These are phyloP conservation scores for Hibiscus trionum DNA, from an alignment of 345 rosid genomes.

Conservation along the genomic window DNA sequence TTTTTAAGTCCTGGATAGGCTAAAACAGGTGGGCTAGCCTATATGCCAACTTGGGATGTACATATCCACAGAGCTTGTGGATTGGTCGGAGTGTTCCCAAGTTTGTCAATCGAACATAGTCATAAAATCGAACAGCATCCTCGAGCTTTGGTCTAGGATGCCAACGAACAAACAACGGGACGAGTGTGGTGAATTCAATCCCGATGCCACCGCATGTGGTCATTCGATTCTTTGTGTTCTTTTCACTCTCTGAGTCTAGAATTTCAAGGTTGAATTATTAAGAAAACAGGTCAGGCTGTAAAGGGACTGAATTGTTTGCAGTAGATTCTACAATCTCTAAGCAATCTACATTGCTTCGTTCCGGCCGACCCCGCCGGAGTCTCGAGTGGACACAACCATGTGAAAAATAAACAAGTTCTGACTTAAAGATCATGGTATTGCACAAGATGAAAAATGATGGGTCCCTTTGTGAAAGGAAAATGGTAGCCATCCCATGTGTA, in stretches of 20 bases:
- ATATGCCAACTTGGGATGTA: too few species aligned
- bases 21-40: too few species aligned
- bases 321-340: background rate
- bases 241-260: too few species aligned
- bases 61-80: too few species aligned
- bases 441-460: background rate
- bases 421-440: background rate
- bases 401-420: slow-evolving; percentile 1
- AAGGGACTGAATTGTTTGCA: background rate
- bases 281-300: background rate
- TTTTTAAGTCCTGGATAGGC: too few species aligned
- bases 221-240: too few species aligned
- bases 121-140: background rate
- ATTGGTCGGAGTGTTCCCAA: background rate
- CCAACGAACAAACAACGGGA: too few species aligned
- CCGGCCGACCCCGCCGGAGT: background rate
- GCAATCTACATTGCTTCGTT: background rate
- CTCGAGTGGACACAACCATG: slow-evolving; percentile 4
- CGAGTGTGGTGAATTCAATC: too few species aligned
- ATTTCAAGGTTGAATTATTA: background rate
- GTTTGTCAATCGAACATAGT: slow-evolving; percentile 4
- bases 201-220: too few species aligned
- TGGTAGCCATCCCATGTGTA: slow-evolving; percentile 11
- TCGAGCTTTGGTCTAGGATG: too few species aligned
- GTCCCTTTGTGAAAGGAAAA: background rate